Conservation (phyloP, 129 eudicot genomes). For the Artemisia tridentata region DNA sequence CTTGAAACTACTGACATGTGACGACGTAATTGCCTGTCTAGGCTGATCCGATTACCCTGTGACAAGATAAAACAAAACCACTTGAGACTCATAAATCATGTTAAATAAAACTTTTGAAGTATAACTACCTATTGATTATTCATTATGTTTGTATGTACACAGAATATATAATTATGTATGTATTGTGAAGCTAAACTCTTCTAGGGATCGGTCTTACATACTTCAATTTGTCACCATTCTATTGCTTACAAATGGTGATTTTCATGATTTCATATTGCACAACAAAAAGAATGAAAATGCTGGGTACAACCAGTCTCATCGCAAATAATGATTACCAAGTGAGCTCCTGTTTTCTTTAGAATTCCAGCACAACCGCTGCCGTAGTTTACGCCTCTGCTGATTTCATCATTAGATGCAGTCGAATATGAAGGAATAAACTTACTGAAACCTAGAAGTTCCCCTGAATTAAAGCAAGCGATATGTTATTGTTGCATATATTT, state of each 20-base stretch:
- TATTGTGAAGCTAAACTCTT: no score
- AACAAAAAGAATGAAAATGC: no score
- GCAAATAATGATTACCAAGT: constrained; percentile 23
- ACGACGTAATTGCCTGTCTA: constrained; percentile 31
- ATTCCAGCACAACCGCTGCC: constrained; percentile 42
- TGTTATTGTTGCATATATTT: no score
- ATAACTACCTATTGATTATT: no score
- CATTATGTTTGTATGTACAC: no score
- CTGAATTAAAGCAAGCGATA: constrained; percentile 19
- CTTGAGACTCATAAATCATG: neutral
- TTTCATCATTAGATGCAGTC: constrained; percentile 23
- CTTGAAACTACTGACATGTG: constrained; percentile 26
- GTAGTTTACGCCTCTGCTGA: constrained; percentile 34
- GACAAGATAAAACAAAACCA: neutral
- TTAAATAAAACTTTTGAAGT: neutral
- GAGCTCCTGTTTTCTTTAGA: constrained; percentile 30
- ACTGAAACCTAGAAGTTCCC: constrained; percentile 34
- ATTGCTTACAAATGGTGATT: neutral
- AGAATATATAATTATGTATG: no score
- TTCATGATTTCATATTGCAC: neutral
- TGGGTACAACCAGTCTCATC: no score
- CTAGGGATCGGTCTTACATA: no score
- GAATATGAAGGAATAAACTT: constrained; percentile 33
- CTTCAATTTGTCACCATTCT: no score
- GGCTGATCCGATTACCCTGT: constrained; percentile 34